A percentile compares a stretch with the other conserved stretches of the same genome.
phyloP scores from a whole-genome alignment of 495 filamentous ascomycete species.

The Daldinia grandis region DNA sequence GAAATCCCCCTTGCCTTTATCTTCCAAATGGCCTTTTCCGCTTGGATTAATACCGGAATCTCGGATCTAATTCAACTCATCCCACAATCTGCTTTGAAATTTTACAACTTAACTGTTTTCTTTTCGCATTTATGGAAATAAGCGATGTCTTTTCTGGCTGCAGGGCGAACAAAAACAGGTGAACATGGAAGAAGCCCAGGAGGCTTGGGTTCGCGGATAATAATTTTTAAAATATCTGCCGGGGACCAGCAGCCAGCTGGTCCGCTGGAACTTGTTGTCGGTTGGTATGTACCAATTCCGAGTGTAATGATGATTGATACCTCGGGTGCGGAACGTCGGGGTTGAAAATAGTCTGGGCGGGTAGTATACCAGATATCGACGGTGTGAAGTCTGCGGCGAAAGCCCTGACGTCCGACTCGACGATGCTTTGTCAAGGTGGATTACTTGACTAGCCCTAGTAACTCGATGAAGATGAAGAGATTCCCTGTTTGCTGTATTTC shows the following conservation, averaged over 20 bases:
- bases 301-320: conserved; percentile 41
- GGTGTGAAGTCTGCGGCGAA: conserved; percentile 29
- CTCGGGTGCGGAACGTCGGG: conserved; percentile 30
- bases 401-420: conserved; percentile 29
- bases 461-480: conserved; percentile 42
- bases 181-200: conserved; percentile 59
- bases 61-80: conserved; percentile 38
- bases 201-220: conserved; percentile 55
- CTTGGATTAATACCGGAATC: conserved; percentile 39
- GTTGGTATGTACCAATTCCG: conserved; percentile 33
- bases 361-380: conserved; percentile 20
- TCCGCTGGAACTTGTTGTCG: conserved; percentile 30
- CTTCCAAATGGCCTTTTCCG: conserved; percentile 23
- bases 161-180: conserved; percentile 49
- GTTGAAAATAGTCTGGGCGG: conserved; percentile 27
- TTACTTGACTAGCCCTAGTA: conserved; percentile 35
- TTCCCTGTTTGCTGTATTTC: conserved; percentile 46
- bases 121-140: conserved; percentile 48
- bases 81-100: conserved; percentile 37
- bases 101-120: conserved; percentile 49
- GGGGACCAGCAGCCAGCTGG: conserved; percentile 43
- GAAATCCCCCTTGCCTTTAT: neutral
- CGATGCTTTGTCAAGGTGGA: conserved; percentile 30
- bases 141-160: conserved; percentile 47
- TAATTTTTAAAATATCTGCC: conserved; percentile 51